Evolutionary conservation across 805 yeast genomes (phyloP), one percentile per base, ranked within the genome.

Genomic region (Metschnikowia baotianmanensis): DNA sequence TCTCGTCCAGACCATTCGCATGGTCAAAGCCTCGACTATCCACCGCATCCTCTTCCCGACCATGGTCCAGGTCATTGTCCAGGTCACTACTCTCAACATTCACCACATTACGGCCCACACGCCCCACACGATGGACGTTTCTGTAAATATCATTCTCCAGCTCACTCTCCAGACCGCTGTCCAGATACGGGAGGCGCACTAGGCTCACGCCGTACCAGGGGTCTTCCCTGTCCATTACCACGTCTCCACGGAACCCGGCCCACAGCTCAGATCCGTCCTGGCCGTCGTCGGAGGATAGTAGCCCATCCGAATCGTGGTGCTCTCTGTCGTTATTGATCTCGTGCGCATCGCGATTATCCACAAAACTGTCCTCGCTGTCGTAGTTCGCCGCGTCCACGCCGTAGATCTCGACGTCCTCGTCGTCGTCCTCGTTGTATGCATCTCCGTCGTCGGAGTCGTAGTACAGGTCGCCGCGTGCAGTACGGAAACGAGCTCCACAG

Each of bases 401-500:
- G 21, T 40, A 40, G 10, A 45, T 12, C 17, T 42, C 54, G 29
- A 46, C 51, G 36, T 63, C 68, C n/a, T 61, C 65, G 10, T 49
- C 56, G 10, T 49, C 56, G 34, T 63, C 68, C 36, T 62, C 67
- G 34, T 59, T 57, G 41, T 58, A 61, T 17, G 59, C 65, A 24
- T 62, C 69, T 15, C 65, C 69, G 21, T 66, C 71, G 5, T 62
- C 69, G 6, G 66, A 63, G 29, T 68, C 72, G 34, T 59, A 58
- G 31, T 58, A 58, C 24, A 53, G 65, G 18, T 63, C 62, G 21
- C 59, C 59, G 16, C 56, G 56, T 2, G 68, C 58, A 6, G 54
- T 47, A 18, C 70, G 53, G 46, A 83, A 72, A 23, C 78, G 57
- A 42, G 77, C 63, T 4, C 83, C 83, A 59, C 93, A 85, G 52